phyloP scores from a whole-genome alignment of 768 basidiomycete species.

The Lactifluus volemus region DNA sequence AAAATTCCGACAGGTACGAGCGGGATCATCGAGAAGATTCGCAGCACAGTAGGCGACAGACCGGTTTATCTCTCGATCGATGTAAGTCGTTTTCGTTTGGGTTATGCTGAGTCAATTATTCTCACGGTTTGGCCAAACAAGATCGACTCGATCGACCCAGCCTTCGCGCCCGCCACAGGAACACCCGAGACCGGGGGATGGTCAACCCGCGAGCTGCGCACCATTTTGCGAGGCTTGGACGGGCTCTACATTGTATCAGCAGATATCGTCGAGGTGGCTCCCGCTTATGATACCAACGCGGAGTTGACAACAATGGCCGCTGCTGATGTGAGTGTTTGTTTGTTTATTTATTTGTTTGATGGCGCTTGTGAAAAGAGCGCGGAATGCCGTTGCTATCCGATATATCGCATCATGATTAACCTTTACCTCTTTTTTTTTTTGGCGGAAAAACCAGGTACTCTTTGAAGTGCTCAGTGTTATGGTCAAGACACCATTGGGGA shows the following conservation, averaged over 20 bases:
- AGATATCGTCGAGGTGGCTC: constrained; percentile 80
- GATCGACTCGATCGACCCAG: constrained; percentile 77
- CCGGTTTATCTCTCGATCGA: constrained; percentile 79
- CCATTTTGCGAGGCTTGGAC: constrained; percentile 66
- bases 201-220: constrained; percentile 75
- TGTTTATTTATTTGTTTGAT: background rate
- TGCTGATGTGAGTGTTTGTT: constrained; percentile 38
- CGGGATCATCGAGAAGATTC: constrained; percentile 75
- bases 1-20: constrained; percentile 40
- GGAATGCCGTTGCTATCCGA: background rate
- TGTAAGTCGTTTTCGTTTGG: constrained; percentile 27
- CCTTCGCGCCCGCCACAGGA: constrained; percentile 76
- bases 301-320: constrained; percentile 58
- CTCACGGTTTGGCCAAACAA: constrained; percentile 21
- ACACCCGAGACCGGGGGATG: constrained; percentile 82
- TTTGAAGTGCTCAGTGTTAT: constrained; percentile 72
- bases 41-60: constrained; percentile 60
- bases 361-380: background rate
- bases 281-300: constrained; percentile 66
- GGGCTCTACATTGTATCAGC: constrained; percentile 72
- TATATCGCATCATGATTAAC: background rate
- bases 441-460: constrained; percentile 39
- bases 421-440: background rate
- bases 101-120: background rate
- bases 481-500: constrained; percentile 72